Evolutionary conservation across 768 basidiomycete species (phyloP), one percentile per base, ranked within the genome.

Genomic region (Naematelia aurantialba): DNA sequence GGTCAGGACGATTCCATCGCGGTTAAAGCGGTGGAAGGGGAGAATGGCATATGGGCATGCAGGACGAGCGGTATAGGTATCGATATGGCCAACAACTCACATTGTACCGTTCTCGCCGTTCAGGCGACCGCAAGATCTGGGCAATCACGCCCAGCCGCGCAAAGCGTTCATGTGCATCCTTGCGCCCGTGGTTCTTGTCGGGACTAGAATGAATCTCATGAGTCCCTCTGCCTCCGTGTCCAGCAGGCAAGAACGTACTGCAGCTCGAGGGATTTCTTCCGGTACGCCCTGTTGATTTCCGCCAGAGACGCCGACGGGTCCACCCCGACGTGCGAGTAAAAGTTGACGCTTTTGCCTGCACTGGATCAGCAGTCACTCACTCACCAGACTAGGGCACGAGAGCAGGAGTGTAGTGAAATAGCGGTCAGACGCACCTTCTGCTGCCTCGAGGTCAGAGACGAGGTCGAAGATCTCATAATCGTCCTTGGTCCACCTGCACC

Each of bases 381-480:
- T n/a, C n/a, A n/a, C n/a, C n/a, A 5, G 45, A 24, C n/a, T n/a
- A n/a, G n/a, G n/a, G n/a, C n/a, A n/a, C n/a, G n/a, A n/a, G n/a
- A n/a, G n/a, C n/a, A 5, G 22, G 17, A 26, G 1, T n/a, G 45
- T 25, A 4, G 4, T 55, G 47, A 17, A 27, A 39, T 39, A 39
- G 17, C 34, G 17, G 17, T 10, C n/a, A 48, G 24, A 72, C 79
- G 52, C 52, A 81, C 91, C 91, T 81, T 96, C 93, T 1, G 89
- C 80, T 2, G 79, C 80, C 76, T 93, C 87, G 21, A 97, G 75
- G 19, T 83, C 88, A 62, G 84, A 83, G 59, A 94, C 91, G 13
- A 96, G 82, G 78, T 96, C 93, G 72, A 97, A 97, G 34, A 97
- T 93, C 77, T 97, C 92, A 80, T 96, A 84, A 79, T 97, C 92